These are phyloP conservation scores for Solanum aculeatissimum DNA, from an alignment of 305 asterid genomes.

Conservation along the genomic window DNA sequence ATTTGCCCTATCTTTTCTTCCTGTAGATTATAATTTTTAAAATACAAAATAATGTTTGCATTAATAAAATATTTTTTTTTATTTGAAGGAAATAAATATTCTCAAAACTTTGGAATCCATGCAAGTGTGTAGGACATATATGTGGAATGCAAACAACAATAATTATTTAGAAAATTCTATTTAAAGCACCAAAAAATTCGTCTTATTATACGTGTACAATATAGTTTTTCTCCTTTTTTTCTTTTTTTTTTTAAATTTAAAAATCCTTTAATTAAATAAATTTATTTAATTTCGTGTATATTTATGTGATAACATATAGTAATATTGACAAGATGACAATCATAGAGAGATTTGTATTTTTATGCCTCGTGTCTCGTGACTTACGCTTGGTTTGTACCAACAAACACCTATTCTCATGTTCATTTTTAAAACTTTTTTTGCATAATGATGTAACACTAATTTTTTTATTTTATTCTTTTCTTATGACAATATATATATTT, in stretches of 20 bases:
- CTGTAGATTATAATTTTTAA: neutral
- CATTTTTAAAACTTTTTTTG: neutral
- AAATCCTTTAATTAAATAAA: neutral
- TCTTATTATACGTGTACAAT: neutral
- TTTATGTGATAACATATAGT: neutral
- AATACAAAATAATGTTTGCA: neutral
- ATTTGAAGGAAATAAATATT: neutral
- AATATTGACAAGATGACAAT: neutral
- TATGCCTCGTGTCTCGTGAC: neutral
- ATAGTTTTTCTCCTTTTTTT: neutral
- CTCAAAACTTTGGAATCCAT: neutral
- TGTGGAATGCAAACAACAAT: neutral
- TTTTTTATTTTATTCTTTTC: neutral
- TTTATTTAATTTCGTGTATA: neutral
- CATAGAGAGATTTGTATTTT: neutral
- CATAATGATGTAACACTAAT: neutral
- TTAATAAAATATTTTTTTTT: no score
- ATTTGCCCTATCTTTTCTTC: neutral
- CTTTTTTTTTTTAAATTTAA: neutral
- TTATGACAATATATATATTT: neutral
- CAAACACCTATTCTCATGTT: no score
- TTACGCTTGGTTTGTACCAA: neutral
- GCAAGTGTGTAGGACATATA: neutral
- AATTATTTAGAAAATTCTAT: neutral
- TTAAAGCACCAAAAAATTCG: neutral